Percentiles rank a stretch among this genome's conserved stretches.
phyloP scores from a whole-genome alignment of 352 stramenopile genomes.

The Phytopythium kandeliae region DNA sequence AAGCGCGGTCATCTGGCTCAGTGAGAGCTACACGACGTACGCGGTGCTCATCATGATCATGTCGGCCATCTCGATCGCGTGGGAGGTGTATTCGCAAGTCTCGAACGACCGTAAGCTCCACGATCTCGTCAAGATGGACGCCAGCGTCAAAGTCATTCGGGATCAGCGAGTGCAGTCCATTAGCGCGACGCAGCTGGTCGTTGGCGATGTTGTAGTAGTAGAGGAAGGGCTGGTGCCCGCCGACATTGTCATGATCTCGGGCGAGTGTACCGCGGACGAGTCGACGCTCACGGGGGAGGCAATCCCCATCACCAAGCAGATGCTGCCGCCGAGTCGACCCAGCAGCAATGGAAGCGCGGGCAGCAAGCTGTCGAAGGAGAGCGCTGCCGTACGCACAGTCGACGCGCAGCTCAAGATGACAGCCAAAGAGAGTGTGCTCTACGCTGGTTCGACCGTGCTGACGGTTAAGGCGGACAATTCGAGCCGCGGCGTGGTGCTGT shows the following conservation, averaged over 20 bases:
- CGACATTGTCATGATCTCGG: constrained; percentile 54
- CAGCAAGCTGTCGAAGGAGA: constrained; percentile 16
- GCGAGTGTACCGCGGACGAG: constrained; percentile 69
- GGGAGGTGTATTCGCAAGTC: constrained; percentile 64
- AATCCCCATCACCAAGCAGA: constrained; percentile 74
- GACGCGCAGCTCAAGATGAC: constrained; percentile 36
- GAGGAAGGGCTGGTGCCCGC: constrained; percentile 57
- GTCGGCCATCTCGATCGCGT: constrained; percentile 62
- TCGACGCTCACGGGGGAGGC: constrained; percentile 74
- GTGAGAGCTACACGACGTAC: constrained; percentile 62
- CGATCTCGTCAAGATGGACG: constrained; percentile 44
- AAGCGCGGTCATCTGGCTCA: constrained; percentile 65
- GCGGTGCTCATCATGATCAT: constrained; percentile 53
- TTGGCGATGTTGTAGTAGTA: constrained; percentile 65
- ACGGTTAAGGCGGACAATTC: constrained; percentile 21
- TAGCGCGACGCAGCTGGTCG: constrained; percentile 40
- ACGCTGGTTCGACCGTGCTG: constrained; percentile 52
- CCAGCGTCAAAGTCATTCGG: constrained; percentile 53
- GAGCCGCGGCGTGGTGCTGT: constrained; percentile 48
- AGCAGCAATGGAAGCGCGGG: constrained; percentile 27
- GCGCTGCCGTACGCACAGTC: constrained; percentile 10
- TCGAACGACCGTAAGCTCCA: constrained; percentile 58
- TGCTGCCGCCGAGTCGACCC: constrained; percentile 12
- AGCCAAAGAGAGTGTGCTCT: constrained; percentile 45
- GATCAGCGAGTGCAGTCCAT: constrained; percentile 40